Evolutionary conservation across 352 stramenopile genomes (phyloP), one percentile per base, ranked within the genome.

Genomic region (Plasmopara viticola): DNA sequence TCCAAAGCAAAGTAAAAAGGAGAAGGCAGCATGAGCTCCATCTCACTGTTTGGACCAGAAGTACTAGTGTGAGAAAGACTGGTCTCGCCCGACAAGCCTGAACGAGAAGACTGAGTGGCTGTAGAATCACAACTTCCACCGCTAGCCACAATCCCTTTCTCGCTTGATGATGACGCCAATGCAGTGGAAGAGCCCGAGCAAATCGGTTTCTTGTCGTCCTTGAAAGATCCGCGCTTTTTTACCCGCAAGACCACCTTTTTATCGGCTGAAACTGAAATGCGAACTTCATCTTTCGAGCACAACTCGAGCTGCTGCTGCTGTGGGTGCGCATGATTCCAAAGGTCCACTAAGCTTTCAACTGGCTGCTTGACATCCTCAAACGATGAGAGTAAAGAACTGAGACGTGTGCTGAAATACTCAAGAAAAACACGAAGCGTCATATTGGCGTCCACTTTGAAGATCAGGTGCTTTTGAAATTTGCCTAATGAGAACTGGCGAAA

Each of bases 1-100:
- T 92, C 78, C 50, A 90, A 77, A 9, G 65, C 61, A 30, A 78
- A 72, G 37, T 78, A 64, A 35, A 84, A 83, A 5, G 75, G 73
- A 7, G 69, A 53, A 37, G 73, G 68, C 13, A 86, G 49, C 14
- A 51, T 31, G 5, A 76, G 25, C 48, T 72, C 55, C 12, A 61
- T 52, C 15, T 69, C 64, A 2, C 2, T 41, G 18, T 38, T 58
- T 12, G 15, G 18, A 45, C 44, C 47, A 33, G 37, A 51, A 30
- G 15, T 62, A 31, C n/a, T 46, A 0, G 15, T 40, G 30, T 60
- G 51, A 28, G 58, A 41, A 20, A 51, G 58, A 31, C 37, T 62
- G 39, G 10, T 57, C 9, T 53, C 63, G 35, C 47, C 54, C 0
- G 34, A 30, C 6, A 51, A 64, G 12, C 12, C 46, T 9, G 45